These are phyloP conservation scores for Aphanocladium album DNA, from an alignment of 2,329 filamentous ascomycete species.

Conservation along the genomic window DNA sequence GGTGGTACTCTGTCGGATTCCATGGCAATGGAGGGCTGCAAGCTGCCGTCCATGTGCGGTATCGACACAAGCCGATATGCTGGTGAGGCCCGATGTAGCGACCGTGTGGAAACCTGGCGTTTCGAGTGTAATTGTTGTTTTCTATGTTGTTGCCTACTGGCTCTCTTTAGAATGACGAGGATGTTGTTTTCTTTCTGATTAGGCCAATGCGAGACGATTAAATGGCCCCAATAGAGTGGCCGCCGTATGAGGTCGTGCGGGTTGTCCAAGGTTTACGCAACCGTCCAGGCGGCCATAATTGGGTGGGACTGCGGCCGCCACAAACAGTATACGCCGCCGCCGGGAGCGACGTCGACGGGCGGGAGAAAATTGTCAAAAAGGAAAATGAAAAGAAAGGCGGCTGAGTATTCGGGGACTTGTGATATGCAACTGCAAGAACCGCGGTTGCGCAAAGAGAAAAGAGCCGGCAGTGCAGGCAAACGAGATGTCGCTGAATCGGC, in stretches of 20 bases:
- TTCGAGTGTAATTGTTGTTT: not conserved
- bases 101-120: slow-evolving; percentile 8
- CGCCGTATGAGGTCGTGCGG: slow-evolving; percentile 5
- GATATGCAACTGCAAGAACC: slow-evolving; percentile 2
- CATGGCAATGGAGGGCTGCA: slow-evolving; percentile 11
- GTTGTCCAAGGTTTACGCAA: slow-evolving; percentile 3
- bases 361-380: not conserved
- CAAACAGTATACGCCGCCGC: slow-evolving; percentile 2
- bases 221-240: not conserved
- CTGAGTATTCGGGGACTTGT: not conserved
- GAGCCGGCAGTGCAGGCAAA: not conserved
- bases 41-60: slow-evolving; percentile 4
- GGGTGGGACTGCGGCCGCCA: slow-evolving; percentile 7
- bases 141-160: not conserved
- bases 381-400: not conserved
- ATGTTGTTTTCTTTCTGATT: slow-evolving; percentile 1
- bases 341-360: not conserved
- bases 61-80: slow-evolving; percentile 3
- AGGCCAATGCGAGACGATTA: not conserved
- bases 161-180: not conserved
- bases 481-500: slow-evolving; percentile 2
- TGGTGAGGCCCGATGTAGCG: slow-evolving; percentile 10
- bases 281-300: slow-evolving; percentile 6
- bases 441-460: not conserved
- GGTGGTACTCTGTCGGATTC: slow-evolving; percentile 1